Conservation (phyloP, 352 stramenopile genomes). For the Phytophthora fragariaefolia region DNA sequence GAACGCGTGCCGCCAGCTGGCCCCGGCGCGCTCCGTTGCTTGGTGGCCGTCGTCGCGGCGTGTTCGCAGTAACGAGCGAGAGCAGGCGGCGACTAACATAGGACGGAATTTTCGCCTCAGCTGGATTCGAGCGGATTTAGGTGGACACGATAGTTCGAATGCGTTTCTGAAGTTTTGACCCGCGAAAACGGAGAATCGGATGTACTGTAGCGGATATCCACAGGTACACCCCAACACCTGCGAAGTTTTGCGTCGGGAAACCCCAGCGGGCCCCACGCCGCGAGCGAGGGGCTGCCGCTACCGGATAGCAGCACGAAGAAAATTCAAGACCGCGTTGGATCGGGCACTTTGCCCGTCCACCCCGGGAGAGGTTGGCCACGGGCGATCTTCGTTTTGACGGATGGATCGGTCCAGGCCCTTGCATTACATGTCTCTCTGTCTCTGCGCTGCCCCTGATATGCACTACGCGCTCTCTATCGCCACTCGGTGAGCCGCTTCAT, state of each 20-base stretch:
- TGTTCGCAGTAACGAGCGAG: slow-evolving; percentile 14
- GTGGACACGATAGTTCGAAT: no score
- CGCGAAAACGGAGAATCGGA: no score
- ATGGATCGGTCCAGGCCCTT: no score
- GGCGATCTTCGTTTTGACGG: no score
- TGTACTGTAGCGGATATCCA: no score
- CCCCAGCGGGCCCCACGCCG: no score
- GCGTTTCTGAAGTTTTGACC: slow-evolving; percentile 26
- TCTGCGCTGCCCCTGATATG: no score
- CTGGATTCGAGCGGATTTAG: slow-evolving; percentile 27
- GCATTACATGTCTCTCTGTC: background rate
- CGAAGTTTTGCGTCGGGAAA: no score
- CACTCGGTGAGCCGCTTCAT: slow-evolving; percentile 85
- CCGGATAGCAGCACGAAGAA: slow-evolving; percentile 27
- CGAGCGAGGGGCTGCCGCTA: slow-evolving; percentile 9
- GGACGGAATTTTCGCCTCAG: slow-evolving; percentile 17
- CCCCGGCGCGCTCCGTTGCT: background rate
- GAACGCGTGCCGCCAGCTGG: background rate
- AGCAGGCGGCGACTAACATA: no score
- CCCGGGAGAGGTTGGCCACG: no score
- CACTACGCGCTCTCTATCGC: slow-evolving; percentile 49
- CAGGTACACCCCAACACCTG: no score
- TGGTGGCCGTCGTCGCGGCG: slow-evolving; percentile 1
- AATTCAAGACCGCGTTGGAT: slow-evolving; percentile 8
- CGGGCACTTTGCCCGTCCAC: background rate